Percentiles rank a stretch among this genome's conserved stretches.
phyloP scores from a whole-genome alignment of 78 protist genomes.

The Polysphondylium violaceum region DNA sequence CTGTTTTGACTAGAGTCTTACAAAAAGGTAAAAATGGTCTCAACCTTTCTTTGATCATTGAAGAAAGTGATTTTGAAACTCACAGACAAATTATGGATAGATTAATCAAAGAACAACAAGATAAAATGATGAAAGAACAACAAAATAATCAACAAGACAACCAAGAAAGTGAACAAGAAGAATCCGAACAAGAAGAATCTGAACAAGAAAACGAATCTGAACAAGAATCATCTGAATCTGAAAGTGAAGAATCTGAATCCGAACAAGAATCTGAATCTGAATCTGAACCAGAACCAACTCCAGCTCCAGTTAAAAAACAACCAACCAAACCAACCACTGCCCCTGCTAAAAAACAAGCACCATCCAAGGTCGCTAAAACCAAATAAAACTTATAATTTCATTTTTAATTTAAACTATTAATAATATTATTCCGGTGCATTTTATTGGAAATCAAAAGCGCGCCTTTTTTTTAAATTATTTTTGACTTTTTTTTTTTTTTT shows the following conservation, averaged over 20 bases:
- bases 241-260: background rate
- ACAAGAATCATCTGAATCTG: background rate
- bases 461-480: too few relatives aligned
- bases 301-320: background rate
- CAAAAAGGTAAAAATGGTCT: constrained; percentile 7
- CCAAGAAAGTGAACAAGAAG: constrained; percentile 1
- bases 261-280: too few relatives aligned
- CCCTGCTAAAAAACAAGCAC: background rate
- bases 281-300: too few relatives aligned
- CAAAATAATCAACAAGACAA: background rate
- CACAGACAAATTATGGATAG: too few relatives aligned
- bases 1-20: constrained; percentile 12
- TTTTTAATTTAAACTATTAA: too few relatives aligned
- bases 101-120: too few relatives aligned
- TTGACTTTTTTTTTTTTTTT: too few relatives aligned
- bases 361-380: too few relatives aligned
- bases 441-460: too few relatives aligned
- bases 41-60: background rate
- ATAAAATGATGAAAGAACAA: background rate
- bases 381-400: too few relatives aligned
- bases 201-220: constrained; percentile 23
- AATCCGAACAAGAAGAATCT: background rate
- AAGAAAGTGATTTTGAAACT: background rate
- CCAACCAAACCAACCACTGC: background rate
- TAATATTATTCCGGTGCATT: too few relatives aligned